phyloP scores from a whole-genome alignment of 768 basidiomycete genomes.

The Mycena rebaudengoi region DNA sequence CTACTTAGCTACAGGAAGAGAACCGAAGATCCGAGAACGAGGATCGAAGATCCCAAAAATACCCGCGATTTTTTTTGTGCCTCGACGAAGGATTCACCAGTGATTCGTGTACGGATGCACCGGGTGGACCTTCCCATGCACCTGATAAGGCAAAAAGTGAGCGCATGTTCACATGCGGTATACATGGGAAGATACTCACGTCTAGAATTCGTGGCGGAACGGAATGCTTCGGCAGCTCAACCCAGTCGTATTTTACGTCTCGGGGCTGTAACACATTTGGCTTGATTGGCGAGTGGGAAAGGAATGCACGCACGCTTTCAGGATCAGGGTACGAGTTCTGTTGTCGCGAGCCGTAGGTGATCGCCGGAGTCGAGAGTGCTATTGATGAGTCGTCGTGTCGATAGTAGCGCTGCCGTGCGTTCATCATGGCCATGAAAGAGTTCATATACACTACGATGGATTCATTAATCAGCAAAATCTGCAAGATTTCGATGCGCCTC shows the following conservation, averaged over 20 bases:
- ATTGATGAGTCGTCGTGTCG: background rate
- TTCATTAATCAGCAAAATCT: background rate
- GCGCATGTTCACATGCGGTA: no score
- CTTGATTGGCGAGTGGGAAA: background rate
- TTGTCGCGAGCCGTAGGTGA: background rate
- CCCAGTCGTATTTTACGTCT: conserved; percentile 3
- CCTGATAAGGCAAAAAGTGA: no score
- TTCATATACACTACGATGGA: conserved; percentile 51
- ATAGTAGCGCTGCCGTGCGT: conserved; percentile 18
- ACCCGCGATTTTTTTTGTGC: no score
- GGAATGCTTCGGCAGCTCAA: background rate
- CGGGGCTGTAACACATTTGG: background rate
- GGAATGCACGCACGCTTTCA: background rate
- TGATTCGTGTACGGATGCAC: no score
- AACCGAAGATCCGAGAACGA: no score
- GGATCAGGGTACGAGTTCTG: background rate
- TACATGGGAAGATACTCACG: background rate
- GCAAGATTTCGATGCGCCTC: background rate
- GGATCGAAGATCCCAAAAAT: no score
- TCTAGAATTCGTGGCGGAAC: no score
- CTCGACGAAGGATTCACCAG: no score
- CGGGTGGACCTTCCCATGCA: no score
- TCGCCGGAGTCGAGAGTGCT: background rate
- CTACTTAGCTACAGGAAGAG: no score
- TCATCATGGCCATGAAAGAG: conserved; percentile 46